Evolutionary conservation across 129 eudicot species (phyloP).

Genomic region (Escallonia herrerae): DNA sequence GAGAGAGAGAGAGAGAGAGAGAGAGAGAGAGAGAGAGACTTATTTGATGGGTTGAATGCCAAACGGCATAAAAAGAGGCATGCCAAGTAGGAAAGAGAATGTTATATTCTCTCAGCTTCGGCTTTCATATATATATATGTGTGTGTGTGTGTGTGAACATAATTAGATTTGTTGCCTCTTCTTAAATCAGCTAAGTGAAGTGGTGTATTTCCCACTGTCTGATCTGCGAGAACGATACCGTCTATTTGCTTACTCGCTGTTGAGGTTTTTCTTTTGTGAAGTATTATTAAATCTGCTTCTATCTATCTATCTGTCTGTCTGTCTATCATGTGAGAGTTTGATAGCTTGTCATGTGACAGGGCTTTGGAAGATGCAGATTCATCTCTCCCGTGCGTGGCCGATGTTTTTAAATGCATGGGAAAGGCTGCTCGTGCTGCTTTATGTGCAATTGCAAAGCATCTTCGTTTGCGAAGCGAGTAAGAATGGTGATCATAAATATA

Average conservation of each 20-base stretch:
- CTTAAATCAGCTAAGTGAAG: too few relatives aligned
- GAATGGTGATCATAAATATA: conserved; percentile 14
- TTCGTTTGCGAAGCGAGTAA: conserved; percentile 94
- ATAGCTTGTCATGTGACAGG: conserved; percentile 42
- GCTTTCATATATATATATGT: too few relatives aligned
- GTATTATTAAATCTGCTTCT: neutral
- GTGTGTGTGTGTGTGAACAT: too few relatives aligned
- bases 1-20: too few relatives aligned
- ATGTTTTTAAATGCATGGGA: conserved; percentile 91
- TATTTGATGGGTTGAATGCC: too few relatives aligned
- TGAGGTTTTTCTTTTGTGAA: neutral
- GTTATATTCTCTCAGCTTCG: too few relatives aligned
- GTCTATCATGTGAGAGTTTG: conserved; percentile 8
- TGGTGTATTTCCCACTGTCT: too few relatives aligned
- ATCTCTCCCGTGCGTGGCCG: conserved; percentile 95
- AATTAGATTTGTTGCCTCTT: too few relatives aligned
- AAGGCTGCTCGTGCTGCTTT: conserved; percentile 88
- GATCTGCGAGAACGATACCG: too few relatives aligned
- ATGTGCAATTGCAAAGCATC: conserved; percentile 90
- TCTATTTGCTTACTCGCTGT: neutral
- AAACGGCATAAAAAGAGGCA: too few relatives aligned
- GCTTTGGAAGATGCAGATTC: conserved; percentile 82
- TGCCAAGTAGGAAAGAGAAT: too few relatives aligned
- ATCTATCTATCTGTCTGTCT: neutral
- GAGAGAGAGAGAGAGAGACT: too few relatives aligned